These are phyloP conservation scores for Sphaerosporella brunnea DNA, from an alignment of 495 filamentous ascomycete genomes.

Conservation along the genomic window DNA sequence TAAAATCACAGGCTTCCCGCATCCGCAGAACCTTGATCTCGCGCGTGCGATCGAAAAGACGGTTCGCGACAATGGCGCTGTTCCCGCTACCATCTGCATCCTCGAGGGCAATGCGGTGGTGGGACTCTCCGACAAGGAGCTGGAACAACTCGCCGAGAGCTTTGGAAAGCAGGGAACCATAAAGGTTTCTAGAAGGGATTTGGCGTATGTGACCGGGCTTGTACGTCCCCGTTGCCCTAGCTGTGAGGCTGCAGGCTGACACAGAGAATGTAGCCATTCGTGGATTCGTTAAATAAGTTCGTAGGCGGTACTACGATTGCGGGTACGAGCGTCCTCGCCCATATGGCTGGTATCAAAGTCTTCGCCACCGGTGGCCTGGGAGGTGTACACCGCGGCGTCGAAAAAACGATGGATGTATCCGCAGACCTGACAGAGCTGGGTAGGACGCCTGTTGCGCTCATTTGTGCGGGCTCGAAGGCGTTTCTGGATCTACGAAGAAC, in stretches of 20 bases:
- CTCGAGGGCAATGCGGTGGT: conserved; percentile 65
- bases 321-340: conserved; percentile 77
- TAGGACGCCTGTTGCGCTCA: conserved; percentile 73
- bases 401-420: conserved; percentile 77
- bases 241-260: neutral
- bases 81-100: conserved; percentile 85
- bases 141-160: conserved; percentile 49
- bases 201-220: conserved; percentile 63
- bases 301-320: conserved; percentile 77
- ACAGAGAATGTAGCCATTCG: no score
- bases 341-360: conserved; percentile 73
- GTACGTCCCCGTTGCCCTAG: conserved; percentile 31
- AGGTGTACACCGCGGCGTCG: conserved; percentile 81
- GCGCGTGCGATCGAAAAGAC: conserved; percentile 52
- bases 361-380: conserved; percentile 78
- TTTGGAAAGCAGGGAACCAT: conserved; percentile 43
- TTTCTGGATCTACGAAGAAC: conserved; percentile 86
- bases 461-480: conserved; percentile 83
- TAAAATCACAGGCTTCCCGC: conserved; percentile 52
- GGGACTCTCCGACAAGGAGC: conserved; percentile 50
- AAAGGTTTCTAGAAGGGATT: conserved; percentile 74
- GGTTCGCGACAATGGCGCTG: conserved; percentile 60
- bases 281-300: no score
- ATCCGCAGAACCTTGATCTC: conserved; percentile 59
- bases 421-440: conserved; percentile 90